phyloP scores from a whole-genome alignment of 139 green algal species.

The Chloropicon primus region DNA sequence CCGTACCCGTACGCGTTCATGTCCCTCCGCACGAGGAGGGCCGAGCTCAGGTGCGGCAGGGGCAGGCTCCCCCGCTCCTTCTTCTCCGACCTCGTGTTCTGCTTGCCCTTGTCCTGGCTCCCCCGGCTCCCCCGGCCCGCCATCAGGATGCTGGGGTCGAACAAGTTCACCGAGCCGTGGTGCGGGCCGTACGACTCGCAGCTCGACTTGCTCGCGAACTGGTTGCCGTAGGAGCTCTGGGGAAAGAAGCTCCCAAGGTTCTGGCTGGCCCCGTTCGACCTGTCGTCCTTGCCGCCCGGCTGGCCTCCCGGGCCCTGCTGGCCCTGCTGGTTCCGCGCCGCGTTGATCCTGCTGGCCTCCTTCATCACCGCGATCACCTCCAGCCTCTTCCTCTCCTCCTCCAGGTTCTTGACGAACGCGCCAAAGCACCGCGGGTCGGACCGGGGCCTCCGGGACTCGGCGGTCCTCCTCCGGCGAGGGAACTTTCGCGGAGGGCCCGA shows the following conservation, averaged over 20 bases:
- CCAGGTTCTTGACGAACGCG: neutral
- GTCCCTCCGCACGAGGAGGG: neutral
- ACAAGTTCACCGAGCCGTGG: neutral
- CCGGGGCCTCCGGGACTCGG: neutral
- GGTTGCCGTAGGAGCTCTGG: neutral
- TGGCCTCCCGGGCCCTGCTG: neutral
- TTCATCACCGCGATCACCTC: neutral
- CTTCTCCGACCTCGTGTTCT: neutral
- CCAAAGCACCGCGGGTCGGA: neutral
- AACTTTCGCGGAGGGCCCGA: neutral
- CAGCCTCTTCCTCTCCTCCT: neutral
- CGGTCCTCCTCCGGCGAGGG: neutral
- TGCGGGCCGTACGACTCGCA: neutral
- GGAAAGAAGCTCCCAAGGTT: neutral
- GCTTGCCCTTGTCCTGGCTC: neutral
- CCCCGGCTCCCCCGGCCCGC: too few species aligned
- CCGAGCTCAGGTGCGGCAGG: neutral
- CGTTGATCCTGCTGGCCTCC: neutral
- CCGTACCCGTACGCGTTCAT: neutral
- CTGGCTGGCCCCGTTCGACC: neutral
- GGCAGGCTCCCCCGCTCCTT: neutral
- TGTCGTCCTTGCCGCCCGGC: neutral
- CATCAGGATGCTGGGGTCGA: neutral
- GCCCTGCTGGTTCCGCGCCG: neutral
- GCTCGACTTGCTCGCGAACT: neutral